A percentile compares a stretch with the other conserved stretches of the same genome.
Evolutionary conservation across 176 grass and related monocot species (phyloP).

Genomic region (Calamus simplicifolius): DNA sequence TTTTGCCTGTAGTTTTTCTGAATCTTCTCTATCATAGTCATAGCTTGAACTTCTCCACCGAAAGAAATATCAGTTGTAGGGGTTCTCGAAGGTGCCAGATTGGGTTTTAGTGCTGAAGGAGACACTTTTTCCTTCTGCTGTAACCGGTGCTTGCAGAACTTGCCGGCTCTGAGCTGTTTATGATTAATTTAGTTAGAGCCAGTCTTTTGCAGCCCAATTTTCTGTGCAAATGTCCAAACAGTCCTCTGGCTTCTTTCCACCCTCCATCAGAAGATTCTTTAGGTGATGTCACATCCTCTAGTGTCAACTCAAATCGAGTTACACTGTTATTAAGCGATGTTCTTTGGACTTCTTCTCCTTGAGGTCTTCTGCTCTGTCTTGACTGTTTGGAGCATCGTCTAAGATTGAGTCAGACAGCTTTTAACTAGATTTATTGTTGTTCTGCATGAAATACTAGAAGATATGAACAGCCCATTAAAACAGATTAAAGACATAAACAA

Average conservation of each 20-base stretch:
- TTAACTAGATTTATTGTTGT: slow-evolving; percentile 58
- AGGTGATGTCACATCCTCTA: slow-evolving; percentile 45
- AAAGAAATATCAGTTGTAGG: slow-evolving; percentile 20
- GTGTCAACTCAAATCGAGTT: slow-evolving; percentile 33
- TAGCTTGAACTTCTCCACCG: slow-evolving; percentile 29
- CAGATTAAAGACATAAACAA: not conserved
- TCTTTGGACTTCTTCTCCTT: slow-evolving; percentile 15
- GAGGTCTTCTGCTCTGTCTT: slow-evolving; percentile 7
- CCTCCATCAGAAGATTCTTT: slow-evolving; percentile 94
- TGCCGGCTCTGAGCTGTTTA: slow-evolving; percentile 33
- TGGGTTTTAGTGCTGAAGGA: slow-evolving; percentile 20
- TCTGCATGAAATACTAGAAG: slow-evolving; percentile 66
- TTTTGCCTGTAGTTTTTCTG: slow-evolving; percentile 28
- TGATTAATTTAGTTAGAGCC: slow-evolving; percentile 42
- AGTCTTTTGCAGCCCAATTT: slow-evolving; percentile 42
- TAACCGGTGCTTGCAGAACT: slow-evolving; percentile 24
- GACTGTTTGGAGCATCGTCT: slow-evolving; percentile 25
- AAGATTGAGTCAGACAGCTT: slow-evolving; percentile 46
- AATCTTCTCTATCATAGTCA: slow-evolving; percentile 27
- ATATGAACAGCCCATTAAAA: slow-evolving; percentile 42
- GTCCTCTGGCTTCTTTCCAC: slow-evolving; percentile 80
- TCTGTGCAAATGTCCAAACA: slow-evolving; percentile 45
- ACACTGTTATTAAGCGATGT: slow-evolving; percentile 9
- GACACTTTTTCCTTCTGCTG: slow-evolving; percentile 17
- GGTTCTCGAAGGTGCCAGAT: slow-evolving; percentile 24